Conservation (phyloP, 371 early-diverging fungal species). For the Rhizomucor pusillus region DNA sequence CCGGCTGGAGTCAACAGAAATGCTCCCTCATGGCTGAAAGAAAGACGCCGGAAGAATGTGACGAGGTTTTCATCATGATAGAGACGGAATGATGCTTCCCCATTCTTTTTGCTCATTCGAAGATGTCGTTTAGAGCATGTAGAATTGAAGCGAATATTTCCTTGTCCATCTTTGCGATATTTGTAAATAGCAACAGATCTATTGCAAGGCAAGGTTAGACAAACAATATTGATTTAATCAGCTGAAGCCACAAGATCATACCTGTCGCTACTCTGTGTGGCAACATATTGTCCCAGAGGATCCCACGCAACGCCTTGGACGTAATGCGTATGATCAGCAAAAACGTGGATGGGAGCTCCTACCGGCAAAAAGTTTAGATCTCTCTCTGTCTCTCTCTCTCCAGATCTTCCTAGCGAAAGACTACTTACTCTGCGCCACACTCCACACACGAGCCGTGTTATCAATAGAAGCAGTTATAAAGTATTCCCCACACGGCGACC, state of each 20-base stretch:
- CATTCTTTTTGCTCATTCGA: conserved; percentile 19
- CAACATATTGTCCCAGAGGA: conserved; percentile 83
- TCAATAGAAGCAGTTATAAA: conserved; percentile 92
- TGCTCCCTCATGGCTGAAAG: conserved; percentile 90
- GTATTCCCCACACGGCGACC: conserved; percentile 90
- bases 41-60: conserved; percentile 89
- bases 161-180: conserved; percentile 18
- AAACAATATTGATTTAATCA: too few relatives aligned
- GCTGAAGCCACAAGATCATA: conserved; percentile 20
- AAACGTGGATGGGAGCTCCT: conserved; percentile 76
- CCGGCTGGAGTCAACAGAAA: conserved; percentile 87
- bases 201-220: neutral
- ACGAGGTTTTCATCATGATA: conserved; percentile 89
- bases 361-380: conserved; percentile 6
- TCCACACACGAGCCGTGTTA: conserved; percentile 90
- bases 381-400: neutral
- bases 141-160: conserved; percentile 23
- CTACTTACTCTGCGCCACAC: conserved; percentile 64
- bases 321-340: conserved; percentile 87
- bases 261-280: conserved; percentile 93
- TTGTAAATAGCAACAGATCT: conserved; percentile 55
- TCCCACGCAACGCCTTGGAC: conserved; percentile 98
- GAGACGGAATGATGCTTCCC: conserved; percentile 39
- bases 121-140: conserved; percentile 20
- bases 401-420: neutral